A percentile compares a stretch with the other conserved stretches of the same genome.
phyloP scores from a whole-genome alignment of 2,329 filamentous ascomycete species.

The Aspergillus fructus region DNA sequence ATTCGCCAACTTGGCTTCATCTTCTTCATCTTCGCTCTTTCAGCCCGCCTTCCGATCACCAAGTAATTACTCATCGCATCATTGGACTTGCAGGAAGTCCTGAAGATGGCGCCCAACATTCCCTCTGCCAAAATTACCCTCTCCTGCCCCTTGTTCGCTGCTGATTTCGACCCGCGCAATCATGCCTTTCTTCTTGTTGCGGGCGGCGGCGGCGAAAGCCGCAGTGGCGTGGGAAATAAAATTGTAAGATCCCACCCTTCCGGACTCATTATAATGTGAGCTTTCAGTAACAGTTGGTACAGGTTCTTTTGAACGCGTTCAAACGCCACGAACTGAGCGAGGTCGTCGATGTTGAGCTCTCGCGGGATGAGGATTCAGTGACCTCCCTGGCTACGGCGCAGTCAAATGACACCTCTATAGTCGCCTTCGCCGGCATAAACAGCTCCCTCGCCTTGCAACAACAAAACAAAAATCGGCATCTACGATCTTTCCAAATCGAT shows the following conservation, averaged over 20 bases:
- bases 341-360: constrained; percentile 72
- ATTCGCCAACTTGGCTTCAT: constrained; percentile 16
- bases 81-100: constrained; percentile 3
- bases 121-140: constrained; percentile 63
- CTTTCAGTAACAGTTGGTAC: constrained; percentile 6
- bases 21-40: constrained; percentile 13
- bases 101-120: constrained; percentile 40
- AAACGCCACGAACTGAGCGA: constrained; percentile 63
- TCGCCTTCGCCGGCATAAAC: constrained; percentile 78
- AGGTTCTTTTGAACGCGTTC: constrained; percentile 73
- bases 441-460: constrained; percentile 70
- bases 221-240: constrained; percentile 81
- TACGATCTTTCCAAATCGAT: constrained; percentile 70
- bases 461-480: constrained; percentile 78
- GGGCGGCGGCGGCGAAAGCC: constrained; percentile 80
- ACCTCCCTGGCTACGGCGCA: constrained; percentile 74
- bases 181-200: constrained; percentile 74
- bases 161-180: constrained; percentile 83
- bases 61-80: constrained; percentile 6
- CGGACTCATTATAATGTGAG: background rate
- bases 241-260: constrained; percentile 58
- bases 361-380: constrained; percentile 83
- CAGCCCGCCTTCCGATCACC: constrained; percentile 2
- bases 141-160: constrained; percentile 80
- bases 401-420: constrained; percentile 52